phyloP scores from a whole-genome alignment of 495 filamentous ascomycete genomes.

The Umbilicaria muhlenbergii region DNA sequence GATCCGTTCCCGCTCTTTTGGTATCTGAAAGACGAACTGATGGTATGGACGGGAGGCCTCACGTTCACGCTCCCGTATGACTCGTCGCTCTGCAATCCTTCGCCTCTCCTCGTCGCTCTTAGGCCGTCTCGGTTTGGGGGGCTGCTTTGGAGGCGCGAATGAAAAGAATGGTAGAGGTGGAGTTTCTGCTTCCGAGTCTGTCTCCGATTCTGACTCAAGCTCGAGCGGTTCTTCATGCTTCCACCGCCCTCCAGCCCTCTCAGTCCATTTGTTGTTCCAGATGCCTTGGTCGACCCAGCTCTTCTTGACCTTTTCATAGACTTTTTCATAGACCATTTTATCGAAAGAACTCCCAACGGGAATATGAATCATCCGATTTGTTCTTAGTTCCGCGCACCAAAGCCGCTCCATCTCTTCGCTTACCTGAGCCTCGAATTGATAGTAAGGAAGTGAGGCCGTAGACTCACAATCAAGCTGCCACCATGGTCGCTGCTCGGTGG shows the following conservation, averaged over 20 bases:
- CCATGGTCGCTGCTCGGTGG: no score
- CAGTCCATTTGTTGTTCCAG: constrained; percentile 7
- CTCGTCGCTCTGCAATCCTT: not conserved
- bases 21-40: constrained; percentile 9
- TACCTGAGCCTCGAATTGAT: no score
- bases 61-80: not conserved
- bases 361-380: no score
- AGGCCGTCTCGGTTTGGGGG: not conserved
- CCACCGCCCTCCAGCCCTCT: not conserved
- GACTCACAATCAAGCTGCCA: no score
- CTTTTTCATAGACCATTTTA: not conserved
- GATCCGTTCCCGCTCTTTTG: constrained; percentile 7
- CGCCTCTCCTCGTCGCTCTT: constrained; percentile 1
- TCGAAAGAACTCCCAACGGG: not conserved
- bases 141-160: not conserved
- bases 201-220: not conserved
- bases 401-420: no score
- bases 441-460: no score
- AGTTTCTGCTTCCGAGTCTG: not conserved
- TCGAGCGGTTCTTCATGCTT: constrained; percentile 5
- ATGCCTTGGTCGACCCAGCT: constrained; percentile 9
- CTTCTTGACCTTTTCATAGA: not conserved
- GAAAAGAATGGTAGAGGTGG: not conserved
- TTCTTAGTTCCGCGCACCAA: no score
- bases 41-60: constrained; percentile 9